Base-by-base conservation (phyloP, 352 stramenopile genomes). In the Phytophthora chlamydospora region DNA sequence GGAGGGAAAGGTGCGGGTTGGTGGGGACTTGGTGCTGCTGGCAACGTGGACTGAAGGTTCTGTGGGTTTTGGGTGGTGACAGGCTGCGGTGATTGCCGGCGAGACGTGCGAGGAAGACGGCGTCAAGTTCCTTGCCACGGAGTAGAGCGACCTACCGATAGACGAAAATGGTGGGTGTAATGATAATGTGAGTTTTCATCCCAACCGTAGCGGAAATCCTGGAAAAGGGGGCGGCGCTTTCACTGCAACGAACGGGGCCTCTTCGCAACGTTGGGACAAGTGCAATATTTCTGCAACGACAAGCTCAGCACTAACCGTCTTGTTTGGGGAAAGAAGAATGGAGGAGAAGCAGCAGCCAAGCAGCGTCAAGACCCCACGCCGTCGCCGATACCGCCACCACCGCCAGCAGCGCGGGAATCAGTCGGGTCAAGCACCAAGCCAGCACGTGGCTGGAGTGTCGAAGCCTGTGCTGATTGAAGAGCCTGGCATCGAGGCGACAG, bases 31-130 rank as follows among this genome's bases (percentile, higher is more conserved):
- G n/a, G 11, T 47, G 11, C 12, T 49, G 24, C 42, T 12, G 16
- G 33, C 2, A 2, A 54, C 10, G 9, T 40, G 17, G 12, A 16
- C 14, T 67, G 16, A 45, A 54, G 13, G 11, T 24, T 29, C 24
- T 29, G 24, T 45, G 35, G 3, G 19, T 33, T 33, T 13, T 58
- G 46, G 35, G 19, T 54, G 39, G 14, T 35, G 7, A 9, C 36
- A 91, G 82, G 86, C 82, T 11, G 82, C 79, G 16, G 83, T 95
- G 34, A 93, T 95, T 57, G 76, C 83, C 7, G 86, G 86, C 17
- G 78, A 88, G 64, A 95, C 86, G 29, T 88, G 83, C 32, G 83
- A 95, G 62, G 84, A 95, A 65, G 83, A 93, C 67, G 86, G 86
- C 40, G 86, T 95, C 68, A 95, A 95, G 66, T 95, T 95, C 56